phyloP scores from a whole-genome alignment of 768 basidiomycete genomes.

The Nidularia pulvinata region DNA sequence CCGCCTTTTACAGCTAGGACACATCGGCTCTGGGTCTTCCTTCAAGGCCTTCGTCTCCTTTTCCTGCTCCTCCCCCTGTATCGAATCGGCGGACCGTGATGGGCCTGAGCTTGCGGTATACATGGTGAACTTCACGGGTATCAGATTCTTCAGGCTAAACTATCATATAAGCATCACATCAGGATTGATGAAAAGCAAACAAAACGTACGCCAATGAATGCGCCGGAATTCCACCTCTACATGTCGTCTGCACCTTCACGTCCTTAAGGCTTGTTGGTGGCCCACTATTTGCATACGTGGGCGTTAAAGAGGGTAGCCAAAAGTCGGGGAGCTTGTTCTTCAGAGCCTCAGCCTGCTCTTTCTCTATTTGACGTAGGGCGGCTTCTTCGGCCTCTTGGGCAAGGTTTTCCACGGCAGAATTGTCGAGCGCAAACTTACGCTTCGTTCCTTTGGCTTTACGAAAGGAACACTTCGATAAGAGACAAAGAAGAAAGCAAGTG shows the following conservation, averaged over 20 bases:
- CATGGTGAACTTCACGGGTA: constrained; percentile 79
- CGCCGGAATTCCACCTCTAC: constrained; percentile 76
- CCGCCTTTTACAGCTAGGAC: constrained; percentile 85
- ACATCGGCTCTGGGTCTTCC: constrained; percentile 70
- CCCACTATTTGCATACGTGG: constrained; percentile 67
- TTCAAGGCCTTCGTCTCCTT: constrained; percentile 31
- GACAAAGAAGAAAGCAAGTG: not conserved
- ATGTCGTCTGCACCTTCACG: constrained; percentile 87
- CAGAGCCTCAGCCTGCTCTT: constrained; percentile 82
- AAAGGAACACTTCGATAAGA: not conserved
- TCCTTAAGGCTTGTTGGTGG: constrained; percentile 70
- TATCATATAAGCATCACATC: constrained; percentile 4
- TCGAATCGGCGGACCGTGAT: constrained; percentile 33
- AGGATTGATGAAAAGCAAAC: not conserved
- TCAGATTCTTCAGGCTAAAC: constrained; percentile 79
- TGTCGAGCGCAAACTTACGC: constrained; percentile 86
- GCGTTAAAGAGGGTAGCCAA: constrained; percentile 94
- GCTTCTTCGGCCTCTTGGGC: constrained; percentile 86
- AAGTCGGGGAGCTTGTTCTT: constrained; percentile 94
- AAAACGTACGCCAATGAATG: constrained; percentile 80
- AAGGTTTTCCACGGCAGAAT: constrained; percentile 66
- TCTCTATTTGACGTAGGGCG: constrained; percentile 80
- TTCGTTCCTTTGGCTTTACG: constrained; percentile 60
- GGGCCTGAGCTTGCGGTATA: constrained; percentile 31
- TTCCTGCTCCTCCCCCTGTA: constrained; percentile 23